Conservation (phyloP, 495 filamentous ascomycete genomes). For the Penicillium bovifimosum region DNA sequence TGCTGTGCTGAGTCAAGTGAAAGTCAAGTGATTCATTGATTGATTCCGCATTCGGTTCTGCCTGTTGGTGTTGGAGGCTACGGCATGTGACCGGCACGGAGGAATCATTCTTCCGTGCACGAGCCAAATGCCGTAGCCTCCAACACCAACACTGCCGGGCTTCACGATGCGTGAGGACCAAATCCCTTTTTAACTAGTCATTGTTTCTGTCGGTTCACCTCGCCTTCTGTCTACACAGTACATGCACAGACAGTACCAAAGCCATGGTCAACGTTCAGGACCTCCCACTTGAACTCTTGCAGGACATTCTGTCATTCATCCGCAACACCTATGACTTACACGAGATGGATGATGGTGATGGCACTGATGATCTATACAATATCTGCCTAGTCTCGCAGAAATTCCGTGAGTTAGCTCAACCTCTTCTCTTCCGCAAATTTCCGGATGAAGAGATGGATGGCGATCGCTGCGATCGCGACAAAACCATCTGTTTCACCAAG, state of each 20-base stretch:
- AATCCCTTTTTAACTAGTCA: background rate
- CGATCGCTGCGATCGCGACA: background rate
- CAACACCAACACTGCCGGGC: too few species aligned
- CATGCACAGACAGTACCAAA: background rate
- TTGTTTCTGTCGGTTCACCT: background rate
- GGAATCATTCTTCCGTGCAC: too few species aligned
- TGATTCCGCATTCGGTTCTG: too few species aligned
- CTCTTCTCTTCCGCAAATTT: constrained; percentile 18
- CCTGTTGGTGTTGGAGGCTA: too few species aligned
- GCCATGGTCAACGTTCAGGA: background rate
- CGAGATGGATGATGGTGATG: background rate
- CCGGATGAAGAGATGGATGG: constrained; percentile 8
- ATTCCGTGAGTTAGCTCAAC: constrained; percentile 22
- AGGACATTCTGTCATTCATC: background rate
- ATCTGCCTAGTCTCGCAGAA: constrained; percentile 20
- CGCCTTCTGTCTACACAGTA: background rate
- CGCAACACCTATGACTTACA: too few species aligned
- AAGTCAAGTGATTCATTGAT: background rate
- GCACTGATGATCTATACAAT: constrained; percentile 3
- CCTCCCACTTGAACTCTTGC: background rate
- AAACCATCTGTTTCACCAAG: constrained; percentile 12
- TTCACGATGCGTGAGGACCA: background rate
- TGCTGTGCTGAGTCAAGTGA: too few species aligned
- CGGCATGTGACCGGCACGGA: too few species aligned
- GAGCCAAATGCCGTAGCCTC: too few species aligned